Evolutionary conservation across 106 monocot species (phyloP).

Genomic region (Ottelia alismoides): DNA sequence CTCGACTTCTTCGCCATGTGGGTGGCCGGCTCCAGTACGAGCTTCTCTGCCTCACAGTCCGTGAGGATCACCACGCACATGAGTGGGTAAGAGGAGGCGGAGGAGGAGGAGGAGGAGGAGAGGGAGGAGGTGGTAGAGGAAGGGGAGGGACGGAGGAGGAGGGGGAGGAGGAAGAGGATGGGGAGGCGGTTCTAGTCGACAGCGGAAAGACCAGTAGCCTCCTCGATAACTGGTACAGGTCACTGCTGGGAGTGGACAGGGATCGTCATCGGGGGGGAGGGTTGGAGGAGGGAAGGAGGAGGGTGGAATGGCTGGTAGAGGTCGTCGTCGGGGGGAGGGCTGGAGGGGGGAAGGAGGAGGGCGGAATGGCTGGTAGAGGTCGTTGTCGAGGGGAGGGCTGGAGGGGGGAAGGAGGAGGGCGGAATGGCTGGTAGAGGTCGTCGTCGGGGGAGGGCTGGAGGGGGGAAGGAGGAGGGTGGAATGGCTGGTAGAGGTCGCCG

Average conservation of each 20-base stretch:
- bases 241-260: too few species aligned
- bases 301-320: too few species aligned
- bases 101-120: background rate
- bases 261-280: background rate
- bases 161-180: too few species aligned
- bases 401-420: background rate
- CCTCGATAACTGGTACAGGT: too few species aligned
- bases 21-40: too few species aligned
- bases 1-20: too few species aligned
- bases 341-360: background rate
- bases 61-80: background rate
- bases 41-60: too few species aligned
- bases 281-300: background rate
- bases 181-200: too few species aligned
- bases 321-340: background rate
- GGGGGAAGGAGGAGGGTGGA: background rate
- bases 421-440: background rate
- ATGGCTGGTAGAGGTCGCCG: too few species aligned
- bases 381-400: too few species aligned
- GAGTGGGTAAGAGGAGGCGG: background rate
- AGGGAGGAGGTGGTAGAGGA: too few species aligned
- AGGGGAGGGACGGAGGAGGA: background rate
- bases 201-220: too few species aligned
- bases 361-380: background rate
- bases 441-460: background rate